Percentiles rank a stretch among this genome's conserved stretches.
Evolutionary conservation across 2,329 filamentous ascomycete genomes (phyloP).

Genomic region (Phialophora chinensis): DNA sequence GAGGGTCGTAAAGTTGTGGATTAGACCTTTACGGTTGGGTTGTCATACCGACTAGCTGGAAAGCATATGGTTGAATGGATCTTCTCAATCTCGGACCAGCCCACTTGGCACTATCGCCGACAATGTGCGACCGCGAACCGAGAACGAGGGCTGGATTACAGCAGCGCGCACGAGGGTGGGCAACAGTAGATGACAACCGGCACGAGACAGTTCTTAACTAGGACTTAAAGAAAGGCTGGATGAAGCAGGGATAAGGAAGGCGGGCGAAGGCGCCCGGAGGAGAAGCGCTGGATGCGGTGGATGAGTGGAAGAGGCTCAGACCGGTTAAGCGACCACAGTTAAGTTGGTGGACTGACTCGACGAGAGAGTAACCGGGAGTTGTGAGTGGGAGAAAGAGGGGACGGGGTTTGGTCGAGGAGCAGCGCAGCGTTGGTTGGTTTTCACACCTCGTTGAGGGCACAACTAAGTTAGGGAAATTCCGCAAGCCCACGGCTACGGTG

Average conservation of each 20-base stretch:
- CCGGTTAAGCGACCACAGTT: background rate
- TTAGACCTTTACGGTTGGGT: conserved; percentile 10
- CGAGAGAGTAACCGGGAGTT: background rate
- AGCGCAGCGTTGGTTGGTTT: background rate
- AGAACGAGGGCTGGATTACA: background rate
- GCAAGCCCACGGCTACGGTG: background rate
- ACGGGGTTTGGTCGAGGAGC: background rate
- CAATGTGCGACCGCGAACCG: conserved; percentile 11
- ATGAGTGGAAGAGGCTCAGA: background rate
- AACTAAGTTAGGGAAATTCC: background rate
- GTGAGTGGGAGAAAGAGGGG: background rate
- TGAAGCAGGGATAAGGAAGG: background rate
- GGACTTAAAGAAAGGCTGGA: background rate
- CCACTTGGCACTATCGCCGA: conserved; percentile 13
- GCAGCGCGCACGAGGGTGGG: background rate
- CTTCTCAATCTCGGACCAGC: conserved; percentile 15
- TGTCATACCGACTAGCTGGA: conserved; percentile 14
- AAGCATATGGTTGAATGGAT: conserved; percentile 5
- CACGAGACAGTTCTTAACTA: background rate
- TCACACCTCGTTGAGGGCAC: background rate
- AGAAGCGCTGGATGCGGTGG: background rate
- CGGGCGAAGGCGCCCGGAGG: background rate
- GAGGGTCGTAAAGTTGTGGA: conserved; percentile 16
- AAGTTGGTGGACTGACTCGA: background rate
- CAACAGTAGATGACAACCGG: background rate